Evolutionary conservation across 495 filamentous ascomycete genomes (phyloP).

Genomic region (Pseudoneurospora amorphoporcata): DNA sequence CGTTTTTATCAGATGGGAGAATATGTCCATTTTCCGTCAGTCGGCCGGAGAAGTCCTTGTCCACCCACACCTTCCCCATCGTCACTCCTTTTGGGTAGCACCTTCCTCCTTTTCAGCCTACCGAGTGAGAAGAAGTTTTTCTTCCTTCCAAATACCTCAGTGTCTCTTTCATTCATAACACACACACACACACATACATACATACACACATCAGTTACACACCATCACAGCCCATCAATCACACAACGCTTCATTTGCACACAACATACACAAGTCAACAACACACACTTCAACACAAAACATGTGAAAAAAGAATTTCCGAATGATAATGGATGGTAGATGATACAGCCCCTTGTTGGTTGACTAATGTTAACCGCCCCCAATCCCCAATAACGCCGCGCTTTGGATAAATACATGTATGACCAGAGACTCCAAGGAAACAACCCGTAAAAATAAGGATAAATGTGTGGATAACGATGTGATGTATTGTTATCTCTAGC

Average conservation of each 20-base stretch:
- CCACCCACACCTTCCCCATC: no score
- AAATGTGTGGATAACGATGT: not conserved
- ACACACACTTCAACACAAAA: not conserved
- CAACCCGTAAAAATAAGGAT: not conserved
- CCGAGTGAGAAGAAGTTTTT: no score
- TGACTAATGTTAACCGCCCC: not conserved
- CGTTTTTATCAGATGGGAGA: no score
- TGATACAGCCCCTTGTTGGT: slow-evolving; percentile 9
- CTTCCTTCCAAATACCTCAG: not conserved
- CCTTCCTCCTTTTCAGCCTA: no score
- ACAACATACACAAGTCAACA: not conserved
- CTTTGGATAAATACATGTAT: slow-evolving; percentile 3
- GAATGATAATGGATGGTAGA: not conserved
- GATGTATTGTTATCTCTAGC: not conserved
- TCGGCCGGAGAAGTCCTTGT: no score
- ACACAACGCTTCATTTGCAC: not conserved
- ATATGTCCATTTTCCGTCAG: no score
- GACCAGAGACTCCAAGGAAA: not conserved
- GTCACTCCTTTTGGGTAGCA: no score
- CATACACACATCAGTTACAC: not conserved
- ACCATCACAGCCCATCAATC: not conserved
- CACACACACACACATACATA: not conserved
- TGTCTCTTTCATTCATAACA: not conserved
- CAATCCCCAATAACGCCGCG: slow-evolving; percentile 15
- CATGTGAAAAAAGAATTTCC: not conserved